Percentiles rank a stretch among this genome's conserved stretches.
Conservation (phyloP, 352 stramenopile species). For the Thraustochytrium sp. region DNA sequence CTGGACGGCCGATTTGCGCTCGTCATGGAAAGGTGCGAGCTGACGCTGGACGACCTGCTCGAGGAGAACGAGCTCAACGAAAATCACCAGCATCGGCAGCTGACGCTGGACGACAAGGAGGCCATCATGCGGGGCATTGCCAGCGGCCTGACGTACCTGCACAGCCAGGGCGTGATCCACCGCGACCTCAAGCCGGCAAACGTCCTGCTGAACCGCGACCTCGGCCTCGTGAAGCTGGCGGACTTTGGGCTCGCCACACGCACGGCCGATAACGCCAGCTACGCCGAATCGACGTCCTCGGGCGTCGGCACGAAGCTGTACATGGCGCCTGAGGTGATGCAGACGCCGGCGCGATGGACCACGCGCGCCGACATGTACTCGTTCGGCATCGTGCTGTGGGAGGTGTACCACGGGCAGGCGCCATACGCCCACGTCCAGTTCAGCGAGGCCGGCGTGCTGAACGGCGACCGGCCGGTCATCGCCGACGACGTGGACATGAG, state of each 20-base stretch:
- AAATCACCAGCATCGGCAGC: background rate
- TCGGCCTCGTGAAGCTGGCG: conserved; percentile 71
- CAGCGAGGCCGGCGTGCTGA: background rate
- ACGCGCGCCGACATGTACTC: conserved; percentile 9
- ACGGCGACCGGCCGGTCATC: background rate
- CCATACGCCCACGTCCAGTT: background rate
- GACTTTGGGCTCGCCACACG: conserved; percentile 55
- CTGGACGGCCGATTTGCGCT: background rate
- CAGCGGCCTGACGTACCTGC: conserved; percentile 72
- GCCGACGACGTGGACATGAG: background rate
- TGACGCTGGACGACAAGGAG: background rate
- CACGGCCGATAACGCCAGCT: conserved; percentile 61
- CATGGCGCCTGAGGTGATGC: conserved; percentile 73
- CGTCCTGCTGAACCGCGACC: conserved; percentile 70
- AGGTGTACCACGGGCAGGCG: background rate
- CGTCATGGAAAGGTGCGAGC: conserved; percentile 15
- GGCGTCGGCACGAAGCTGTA: conserved; percentile 85
- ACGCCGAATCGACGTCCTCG: background rate
- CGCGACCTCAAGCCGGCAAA: conserved; percentile 90
- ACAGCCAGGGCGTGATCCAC: conserved; percentile 77
- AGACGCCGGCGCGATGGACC: background rate
- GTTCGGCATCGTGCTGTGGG: conserved; percentile 3
- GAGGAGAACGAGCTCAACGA: background rate
- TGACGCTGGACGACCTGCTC: background rate
- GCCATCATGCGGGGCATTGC: background rate